Conservation (phyloP, 352 stramenopile genomes). For the Phytophthora citrophthora region DNA sequence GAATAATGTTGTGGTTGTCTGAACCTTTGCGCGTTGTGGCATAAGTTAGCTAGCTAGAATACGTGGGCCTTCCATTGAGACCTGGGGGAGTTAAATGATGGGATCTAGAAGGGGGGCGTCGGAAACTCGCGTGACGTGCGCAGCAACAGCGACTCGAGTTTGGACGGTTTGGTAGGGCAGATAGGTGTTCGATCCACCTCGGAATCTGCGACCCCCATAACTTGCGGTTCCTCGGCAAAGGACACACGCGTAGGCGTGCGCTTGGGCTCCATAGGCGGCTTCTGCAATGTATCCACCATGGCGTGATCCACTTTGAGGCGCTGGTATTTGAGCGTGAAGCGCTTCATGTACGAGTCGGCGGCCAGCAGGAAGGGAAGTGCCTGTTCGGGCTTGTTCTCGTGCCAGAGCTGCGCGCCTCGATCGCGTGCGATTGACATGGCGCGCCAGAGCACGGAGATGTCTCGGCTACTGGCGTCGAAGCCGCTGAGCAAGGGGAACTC, state of each 20-base stretch:
- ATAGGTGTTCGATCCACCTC: slow-evolving; percentile 81
- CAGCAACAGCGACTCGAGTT: slow-evolving; percentile 84
- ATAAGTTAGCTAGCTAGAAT: slow-evolving; percentile 44
- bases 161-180: slow-evolving; percentile 75
- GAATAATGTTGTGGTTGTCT: slow-evolving; percentile 2
- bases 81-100: slow-evolving; percentile 24
- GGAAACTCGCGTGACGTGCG: slow-evolving; percentile 87
- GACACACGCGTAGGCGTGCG: slow-evolving; percentile 57
- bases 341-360: slow-evolving; percentile 90
- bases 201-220: slow-evolving; percentile 77
- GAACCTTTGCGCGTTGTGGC: slow-evolving; percentile 24
- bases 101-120: slow-evolving; percentile 67
- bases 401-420: slow-evolving; percentile 82
- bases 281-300: slow-evolving; percentile 75
- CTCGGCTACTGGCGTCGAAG: slow-evolving; percentile 67
- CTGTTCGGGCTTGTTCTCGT: slow-evolving; percentile 87
- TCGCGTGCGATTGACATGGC: slow-evolving; percentile 83
- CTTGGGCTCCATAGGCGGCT: slow-evolving; percentile 26
- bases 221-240: slow-evolving; percentile 65
- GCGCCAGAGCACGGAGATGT: slow-evolving; percentile 83
- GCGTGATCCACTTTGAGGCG: slow-evolving; percentile 86
- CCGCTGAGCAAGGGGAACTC: slow-evolving; percentile 74
- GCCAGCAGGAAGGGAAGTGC: slow-evolving; percentile 80
- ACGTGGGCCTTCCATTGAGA: slow-evolving; percentile 35
- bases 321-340: slow-evolving; percentile 89